phyloP scores from a whole-genome alignment of 2,329 filamentous ascomycete genomes.

The Endothia cerciana region DNA sequence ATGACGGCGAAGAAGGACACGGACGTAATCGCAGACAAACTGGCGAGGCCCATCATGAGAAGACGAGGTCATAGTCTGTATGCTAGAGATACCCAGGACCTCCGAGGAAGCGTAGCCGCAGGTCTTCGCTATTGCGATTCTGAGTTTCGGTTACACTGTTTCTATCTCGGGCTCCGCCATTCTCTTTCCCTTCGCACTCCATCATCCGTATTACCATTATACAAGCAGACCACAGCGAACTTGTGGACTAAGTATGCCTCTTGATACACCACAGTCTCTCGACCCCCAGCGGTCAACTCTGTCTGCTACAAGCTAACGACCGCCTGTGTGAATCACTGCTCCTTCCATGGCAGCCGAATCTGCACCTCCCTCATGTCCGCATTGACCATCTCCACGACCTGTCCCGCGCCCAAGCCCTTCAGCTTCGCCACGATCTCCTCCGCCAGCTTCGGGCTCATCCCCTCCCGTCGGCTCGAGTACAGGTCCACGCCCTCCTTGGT shows the following conservation, averaged over 20 bases:
- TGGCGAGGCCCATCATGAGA: background rate
- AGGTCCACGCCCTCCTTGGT: constrained; percentile 82
- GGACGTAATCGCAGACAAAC: background rate
- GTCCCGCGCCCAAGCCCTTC: constrained; percentile 55
- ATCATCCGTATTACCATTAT: background rate
- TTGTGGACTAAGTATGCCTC: background rate
- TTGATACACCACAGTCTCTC: background rate
- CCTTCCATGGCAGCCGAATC: constrained; percentile 56
- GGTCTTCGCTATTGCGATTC: background rate
- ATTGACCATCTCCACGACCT: constrained; percentile 55
- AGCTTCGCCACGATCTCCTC: constrained; percentile 59
- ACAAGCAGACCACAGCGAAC: background rate
- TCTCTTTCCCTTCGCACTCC: background rate
- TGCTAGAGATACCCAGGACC: constrained; percentile 17
- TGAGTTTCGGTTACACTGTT: background rate
- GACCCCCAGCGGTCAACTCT: background rate
- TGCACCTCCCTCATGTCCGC: constrained; percentile 55
- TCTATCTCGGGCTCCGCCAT: background rate
- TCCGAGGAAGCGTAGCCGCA: background rate
- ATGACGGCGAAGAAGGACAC: background rate
- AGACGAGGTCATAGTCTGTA: background rate
- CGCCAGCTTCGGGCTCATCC: constrained; percentile 61
- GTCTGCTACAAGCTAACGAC: background rate
- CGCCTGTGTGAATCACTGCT: constrained; percentile 29
- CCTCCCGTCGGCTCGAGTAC: constrained; percentile 67